Evolutionary conservation across 306 rosid genomes (phyloP).

Genomic region (Sechiopsis laciniata): DNA sequence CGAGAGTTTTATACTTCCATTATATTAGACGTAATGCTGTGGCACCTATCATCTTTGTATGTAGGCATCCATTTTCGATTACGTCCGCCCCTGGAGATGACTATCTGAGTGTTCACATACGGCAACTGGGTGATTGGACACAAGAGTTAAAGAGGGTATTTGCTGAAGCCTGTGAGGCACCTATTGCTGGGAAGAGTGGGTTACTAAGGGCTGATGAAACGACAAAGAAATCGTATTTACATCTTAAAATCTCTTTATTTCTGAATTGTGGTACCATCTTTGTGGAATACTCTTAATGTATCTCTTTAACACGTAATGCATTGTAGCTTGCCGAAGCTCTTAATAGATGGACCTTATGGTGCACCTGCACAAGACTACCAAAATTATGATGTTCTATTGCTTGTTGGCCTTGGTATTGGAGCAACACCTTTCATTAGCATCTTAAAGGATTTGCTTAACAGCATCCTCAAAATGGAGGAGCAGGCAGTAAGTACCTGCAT

Average conservation of each 20-base stretch:
- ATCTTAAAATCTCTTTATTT: neutral
- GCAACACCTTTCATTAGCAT: conserved; percentile 99
- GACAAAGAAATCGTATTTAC: conserved; percentile 66
- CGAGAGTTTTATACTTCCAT: neutral
- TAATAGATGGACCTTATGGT: conserved; percentile 95
- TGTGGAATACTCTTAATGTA: neutral
- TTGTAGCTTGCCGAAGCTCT: conserved; percentile 80
- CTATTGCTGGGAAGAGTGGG: conserved; percentile 93
- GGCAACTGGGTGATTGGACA: conserved; percentile 99
- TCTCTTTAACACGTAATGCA: conserved; percentile 20
- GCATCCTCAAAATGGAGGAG: conserved; percentile 88
- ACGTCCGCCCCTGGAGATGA: conserved; percentile 99
- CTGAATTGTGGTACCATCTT: conserved; percentile 14
- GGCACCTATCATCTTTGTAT: neutral
- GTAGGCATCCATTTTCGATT: conserved; percentile 98
- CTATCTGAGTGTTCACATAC: conserved; percentile 92
- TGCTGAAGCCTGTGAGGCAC: conserved; percentile 86
- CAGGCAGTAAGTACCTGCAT: conserved; percentile 60
- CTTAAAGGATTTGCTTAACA: conserved; percentile 87
- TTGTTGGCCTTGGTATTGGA: conserved; percentile 97
- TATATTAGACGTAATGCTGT: neutral
- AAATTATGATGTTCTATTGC: conserved; percentile 85
- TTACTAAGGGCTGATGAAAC: conserved; percentile 96
- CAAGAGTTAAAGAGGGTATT: conserved; percentile 91
- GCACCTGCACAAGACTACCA: conserved; percentile 93